Evolutionary conservation across 768 basidiomycete genomes (phyloP).

Genomic region (Pulveroboletus sp.): DNA sequence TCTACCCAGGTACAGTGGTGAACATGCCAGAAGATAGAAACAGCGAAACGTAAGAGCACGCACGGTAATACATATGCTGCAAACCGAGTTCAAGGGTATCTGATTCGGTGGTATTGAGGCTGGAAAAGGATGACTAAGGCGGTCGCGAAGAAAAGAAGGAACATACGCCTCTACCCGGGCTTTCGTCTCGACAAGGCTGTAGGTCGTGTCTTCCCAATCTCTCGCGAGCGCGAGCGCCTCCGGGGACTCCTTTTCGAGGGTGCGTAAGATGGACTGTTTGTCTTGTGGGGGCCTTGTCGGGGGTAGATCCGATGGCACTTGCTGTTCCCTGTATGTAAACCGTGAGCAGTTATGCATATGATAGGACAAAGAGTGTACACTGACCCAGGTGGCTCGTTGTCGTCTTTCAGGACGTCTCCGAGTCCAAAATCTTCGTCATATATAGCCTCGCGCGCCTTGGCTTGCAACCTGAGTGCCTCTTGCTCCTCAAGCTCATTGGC

Average conservation of each 20-base stretch:
- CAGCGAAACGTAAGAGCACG: slow-evolving; percentile 29
- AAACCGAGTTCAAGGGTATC: slow-evolving; percentile 63
- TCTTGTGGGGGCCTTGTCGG: slow-evolving; percentile 44
- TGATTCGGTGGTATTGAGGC: slow-evolving; percentile 43
- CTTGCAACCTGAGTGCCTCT: slow-evolving; percentile 77
- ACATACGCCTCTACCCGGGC: slow-evolving; percentile 53
- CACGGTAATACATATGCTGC: slow-evolving; percentile 85
- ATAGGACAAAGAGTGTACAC: slow-evolving; percentile 21
- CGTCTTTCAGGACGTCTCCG: slow-evolving; percentile 47
- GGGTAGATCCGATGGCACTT: neutral
- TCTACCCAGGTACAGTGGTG: slow-evolving; percentile 44
- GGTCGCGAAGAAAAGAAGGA: neutral
- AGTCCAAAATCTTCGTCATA: slow-evolving; percentile 82
- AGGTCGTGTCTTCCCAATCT: slow-evolving; percentile 75
- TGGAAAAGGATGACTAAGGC: slow-evolving; percentile 23
- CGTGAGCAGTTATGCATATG: slow-evolving; percentile 3
- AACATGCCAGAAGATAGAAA: neutral
- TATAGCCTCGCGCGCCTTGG: slow-evolving; percentile 66
- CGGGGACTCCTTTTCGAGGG: slow-evolving; percentile 71
- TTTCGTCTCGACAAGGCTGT: slow-evolving; percentile 47
- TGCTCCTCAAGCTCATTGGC: slow-evolving; percentile 83
- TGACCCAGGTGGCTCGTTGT: slow-evolving; percentile 22
- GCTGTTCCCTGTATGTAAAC: slow-evolving; percentile 13
- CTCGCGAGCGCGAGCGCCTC: slow-evolving; percentile 76
- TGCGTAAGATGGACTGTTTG: slow-evolving; percentile 53